Evolutionary conservation across 495 filamentous ascomycete genomes (phyloP).

Genomic region (Amphirosellinia nigrospora): DNA sequence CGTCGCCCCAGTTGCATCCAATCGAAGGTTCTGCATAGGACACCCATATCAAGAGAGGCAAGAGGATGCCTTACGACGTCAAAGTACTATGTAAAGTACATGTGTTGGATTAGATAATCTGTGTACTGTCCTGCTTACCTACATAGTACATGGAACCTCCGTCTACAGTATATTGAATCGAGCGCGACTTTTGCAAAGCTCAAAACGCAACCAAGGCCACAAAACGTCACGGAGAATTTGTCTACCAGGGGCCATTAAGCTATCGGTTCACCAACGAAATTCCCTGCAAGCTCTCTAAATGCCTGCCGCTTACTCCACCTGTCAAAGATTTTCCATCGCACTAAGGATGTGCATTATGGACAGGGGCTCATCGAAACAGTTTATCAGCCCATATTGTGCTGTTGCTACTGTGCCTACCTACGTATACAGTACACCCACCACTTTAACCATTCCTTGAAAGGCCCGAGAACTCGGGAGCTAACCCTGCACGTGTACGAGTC

Average conservation of each 20-base stretch:
- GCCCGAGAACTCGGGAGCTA: conserved; percentile 22
- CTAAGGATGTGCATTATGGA: conserved; percentile 24
- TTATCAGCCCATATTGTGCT: conserved; percentile 26
- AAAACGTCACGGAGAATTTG: conserved; percentile 16
- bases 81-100: background rate
- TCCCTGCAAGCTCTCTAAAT: conserved; percentile 27
- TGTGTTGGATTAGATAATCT: background rate
- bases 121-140: background rate
- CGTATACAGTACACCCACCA: too few relatives aligned
- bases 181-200: background rate
- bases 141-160: background rate
- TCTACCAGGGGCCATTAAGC: conserved; percentile 4
- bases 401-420: conserved; percentile 6
- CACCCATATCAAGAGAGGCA: background rate
- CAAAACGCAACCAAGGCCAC: background rate
- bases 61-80: background rate
- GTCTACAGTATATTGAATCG: background rate
- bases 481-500: background rate
- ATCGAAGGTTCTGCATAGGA: conserved; percentile 6
- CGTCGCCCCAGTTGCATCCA: background rate
- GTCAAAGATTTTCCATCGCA: conserved; percentile 10
- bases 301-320: conserved; percentile 25
- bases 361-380: conserved; percentile 26
- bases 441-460: background rate
- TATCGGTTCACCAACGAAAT: background rate